Conservation (phyloP, 352 stramenopile species). For the Thalassiosira allenii region DNA sequence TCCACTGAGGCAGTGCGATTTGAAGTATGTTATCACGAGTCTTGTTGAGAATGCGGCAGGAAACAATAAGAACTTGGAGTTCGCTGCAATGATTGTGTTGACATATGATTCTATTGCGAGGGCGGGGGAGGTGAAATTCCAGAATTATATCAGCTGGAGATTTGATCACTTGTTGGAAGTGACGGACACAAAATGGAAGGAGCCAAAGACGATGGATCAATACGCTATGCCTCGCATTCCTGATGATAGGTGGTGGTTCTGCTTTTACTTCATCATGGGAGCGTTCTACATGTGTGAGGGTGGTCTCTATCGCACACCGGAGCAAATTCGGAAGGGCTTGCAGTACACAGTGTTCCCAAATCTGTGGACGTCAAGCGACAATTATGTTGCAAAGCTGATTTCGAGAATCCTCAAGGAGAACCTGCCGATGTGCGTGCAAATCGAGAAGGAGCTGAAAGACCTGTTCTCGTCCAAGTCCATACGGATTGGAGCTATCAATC, state of each 20-base stretch:
- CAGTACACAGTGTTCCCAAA: background rate
- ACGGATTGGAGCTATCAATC: background rate
- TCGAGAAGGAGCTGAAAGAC: background rate
- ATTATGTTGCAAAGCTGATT: background rate
- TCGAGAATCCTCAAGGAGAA: background rate
- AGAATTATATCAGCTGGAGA: background rate
- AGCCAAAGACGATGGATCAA: background rate
- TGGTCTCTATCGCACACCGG: background rate
- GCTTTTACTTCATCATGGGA: background rate
- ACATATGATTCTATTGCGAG: background rate
- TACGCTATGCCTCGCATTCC: background rate
- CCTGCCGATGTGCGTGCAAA: background rate
- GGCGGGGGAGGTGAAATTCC: constrained; percentile 1
- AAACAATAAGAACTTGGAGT: background rate
- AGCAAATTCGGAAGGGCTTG: background rate
- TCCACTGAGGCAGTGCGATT: background rate
- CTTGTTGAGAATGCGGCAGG: background rate
- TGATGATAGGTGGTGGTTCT: background rate
- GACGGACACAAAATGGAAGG: constrained; percentile 2
- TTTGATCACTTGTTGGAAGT: constrained; percentile 7
- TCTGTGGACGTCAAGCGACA: background rate
- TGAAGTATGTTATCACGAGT: background rate
- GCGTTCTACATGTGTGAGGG: background rate
- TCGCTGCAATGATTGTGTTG: background rate
- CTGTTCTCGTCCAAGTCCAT: constrained; percentile 3